These are phyloP conservation scores for Scutellaria minor DNA, from an alignment of 257 asterid genomes.

Conservation along the genomic window DNA sequence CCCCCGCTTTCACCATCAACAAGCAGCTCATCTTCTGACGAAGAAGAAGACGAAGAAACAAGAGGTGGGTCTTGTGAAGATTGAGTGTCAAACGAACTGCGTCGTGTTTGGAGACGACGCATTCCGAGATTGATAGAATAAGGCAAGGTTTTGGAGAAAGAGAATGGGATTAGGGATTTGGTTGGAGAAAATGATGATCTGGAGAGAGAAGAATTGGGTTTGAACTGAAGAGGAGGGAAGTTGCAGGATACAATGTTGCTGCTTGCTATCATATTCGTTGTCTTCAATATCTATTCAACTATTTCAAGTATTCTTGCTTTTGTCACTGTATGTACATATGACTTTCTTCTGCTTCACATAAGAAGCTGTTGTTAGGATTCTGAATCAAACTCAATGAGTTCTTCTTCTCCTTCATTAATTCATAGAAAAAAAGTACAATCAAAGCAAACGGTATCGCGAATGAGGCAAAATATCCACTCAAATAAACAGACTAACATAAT, in stretches of 20 bases:
- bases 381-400: no score
- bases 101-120: slow-evolving; percentile 43
- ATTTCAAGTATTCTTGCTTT: no score
- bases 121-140: slow-evolving; percentile 31
- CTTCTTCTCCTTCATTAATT: no score
- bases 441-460: no score
- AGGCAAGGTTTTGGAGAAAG: slow-evolving; percentile 27
- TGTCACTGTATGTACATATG: no score
- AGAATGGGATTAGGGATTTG: slow-evolving; percentile 31
- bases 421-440: no score
- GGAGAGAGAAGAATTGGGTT: slow-evolving; percentile 22
- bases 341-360: no score
- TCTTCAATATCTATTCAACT: background rate
- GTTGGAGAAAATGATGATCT: slow-evolving; percentile 24
- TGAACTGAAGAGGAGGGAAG: slow-evolving; percentile 47
- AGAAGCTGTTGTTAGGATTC: no score
- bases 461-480: no score
- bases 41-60: slow-evolving; percentile 31
- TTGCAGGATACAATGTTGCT: slow-evolving; percentile 56
- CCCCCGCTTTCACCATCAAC: slow-evolving; percentile 37
- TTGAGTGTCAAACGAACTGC: slow-evolving; percentile 49
- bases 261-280: slow-evolving; percentile 58
- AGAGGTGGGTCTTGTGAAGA: slow-evolving; percentile 52
- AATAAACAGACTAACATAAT: no score
- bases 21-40: slow-evolving; percentile 42